These are phyloP conservation scores for Butyriboletus pseudospeciosus DNA, from an alignment of 1,284 basidiomycete genomes.

Conservation along the genomic window DNA sequence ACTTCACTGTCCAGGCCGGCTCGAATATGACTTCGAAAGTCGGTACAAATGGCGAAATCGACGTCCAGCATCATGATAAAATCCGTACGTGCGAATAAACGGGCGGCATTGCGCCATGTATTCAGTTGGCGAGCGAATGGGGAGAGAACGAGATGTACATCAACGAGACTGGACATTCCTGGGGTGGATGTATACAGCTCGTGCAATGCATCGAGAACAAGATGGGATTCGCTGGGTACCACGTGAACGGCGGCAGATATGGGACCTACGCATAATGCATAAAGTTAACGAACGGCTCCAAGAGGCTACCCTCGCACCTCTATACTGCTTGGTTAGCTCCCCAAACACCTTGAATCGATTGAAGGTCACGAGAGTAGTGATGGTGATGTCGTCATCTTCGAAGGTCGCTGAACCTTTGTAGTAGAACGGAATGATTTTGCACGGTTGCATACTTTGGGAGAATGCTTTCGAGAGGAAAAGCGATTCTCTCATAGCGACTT, in stretches of 20 bases:
- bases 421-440: slow-evolving; percentile 74
- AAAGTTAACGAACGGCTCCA: not conserved
- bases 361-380: slow-evolving; percentile 78
- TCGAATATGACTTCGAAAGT: slow-evolving; percentile 59
- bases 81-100: slow-evolving; percentile 73
- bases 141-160: slow-evolving; percentile 84
- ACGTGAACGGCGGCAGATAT: slow-evolving; percentile 80
- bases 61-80: slow-evolving; percentile 87
- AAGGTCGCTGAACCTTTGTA: slow-evolving; percentile 56
- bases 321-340: slow-evolving; percentile 65
- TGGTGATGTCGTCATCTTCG: slow-evolving; percentile 66
- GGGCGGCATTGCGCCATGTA: slow-evolving; percentile 79
- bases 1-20: slow-evolving; percentile 26
- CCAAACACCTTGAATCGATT: slow-evolving; percentile 71
- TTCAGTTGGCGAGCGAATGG: slow-evolving; percentile 80
- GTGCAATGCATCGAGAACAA: slow-evolving; percentile 53
- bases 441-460: slow-evolving; percentile 61
- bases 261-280: slow-evolving; percentile 49
- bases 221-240: slow-evolving; percentile 31
- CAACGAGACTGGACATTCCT: slow-evolving; percentile 65
- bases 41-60: slow-evolving; percentile 78
- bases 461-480: slow-evolving; percentile 65
- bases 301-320: slow-evolving; percentile 43
- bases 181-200: slow-evolving; percentile 61
- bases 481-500: slow-evolving; percentile 37